Evolutionary conservation across 2,329 filamentous ascomycete genomes (phyloP).

Genomic region (Diplodia intermedia): DNA sequence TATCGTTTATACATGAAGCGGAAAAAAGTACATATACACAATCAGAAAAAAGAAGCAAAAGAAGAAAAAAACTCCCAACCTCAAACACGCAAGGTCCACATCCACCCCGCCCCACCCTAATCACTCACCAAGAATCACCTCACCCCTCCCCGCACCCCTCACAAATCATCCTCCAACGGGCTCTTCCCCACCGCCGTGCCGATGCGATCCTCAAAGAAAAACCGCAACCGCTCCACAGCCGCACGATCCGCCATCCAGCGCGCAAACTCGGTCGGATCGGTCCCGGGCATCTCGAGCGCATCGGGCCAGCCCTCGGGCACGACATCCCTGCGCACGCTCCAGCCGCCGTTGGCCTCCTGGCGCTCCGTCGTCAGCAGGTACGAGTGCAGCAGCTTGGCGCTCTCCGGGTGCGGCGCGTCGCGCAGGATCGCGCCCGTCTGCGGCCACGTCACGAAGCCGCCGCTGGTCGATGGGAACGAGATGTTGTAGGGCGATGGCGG

Average conservation of each 20-base stretch:
- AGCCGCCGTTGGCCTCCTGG: constrained; percentile 44
- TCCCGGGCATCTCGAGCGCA: constrained; percentile 44
- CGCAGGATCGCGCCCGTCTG: constrained; percentile 59
- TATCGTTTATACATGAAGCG: no score
- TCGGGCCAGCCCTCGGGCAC: constrained; percentile 41
- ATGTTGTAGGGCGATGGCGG: constrained; percentile 31
- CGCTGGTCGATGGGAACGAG: constrained; percentile 45
- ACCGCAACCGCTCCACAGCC: constrained; percentile 51
- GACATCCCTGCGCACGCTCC: constrained; percentile 50
- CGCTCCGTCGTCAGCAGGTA: constrained; percentile 55
- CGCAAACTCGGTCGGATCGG: constrained; percentile 50
- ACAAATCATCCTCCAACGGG: constrained; percentile 46
- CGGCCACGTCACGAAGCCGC: constrained; percentile 57
- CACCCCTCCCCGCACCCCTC: neutral
- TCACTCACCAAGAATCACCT: no score
- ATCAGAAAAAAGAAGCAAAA: no score
- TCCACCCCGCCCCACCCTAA: no score
- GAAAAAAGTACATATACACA: no score
- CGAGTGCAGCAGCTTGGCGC: constrained; percentile 59
- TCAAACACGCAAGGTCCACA: no score
- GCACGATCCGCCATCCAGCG: constrained; percentile 54
- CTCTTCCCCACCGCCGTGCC: constrained; percentile 54
- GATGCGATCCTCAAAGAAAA: constrained; percentile 53
- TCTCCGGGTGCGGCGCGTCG: constrained; percentile 58
- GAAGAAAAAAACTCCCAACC: no score